Evolutionary conservation across 2,329 filamentous ascomycete species (phyloP), one percentile per base, ranked within the genome.

Genomic region (Incumbomyces lentus): DNA sequence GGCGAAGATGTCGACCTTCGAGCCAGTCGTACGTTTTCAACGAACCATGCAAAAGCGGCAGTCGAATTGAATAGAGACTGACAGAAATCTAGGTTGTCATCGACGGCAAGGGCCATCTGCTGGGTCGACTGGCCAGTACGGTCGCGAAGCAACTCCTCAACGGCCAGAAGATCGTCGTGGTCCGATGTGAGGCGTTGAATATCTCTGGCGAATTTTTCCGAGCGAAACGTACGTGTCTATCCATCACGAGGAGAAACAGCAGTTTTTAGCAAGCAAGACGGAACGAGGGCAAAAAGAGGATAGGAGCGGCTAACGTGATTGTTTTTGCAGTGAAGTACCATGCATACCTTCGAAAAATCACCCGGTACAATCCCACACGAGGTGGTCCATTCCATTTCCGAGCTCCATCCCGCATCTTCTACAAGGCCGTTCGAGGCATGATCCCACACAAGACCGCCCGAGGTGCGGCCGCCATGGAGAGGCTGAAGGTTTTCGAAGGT

Each of bases 201-300:
- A 98, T 98, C 81, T 98, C 92, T 62, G 92, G 92, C 77, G 92
- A 96, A 80, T 98, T 98, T 86, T 98, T 98, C 86, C 88, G 92
- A 73, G 83, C 90, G 63, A 98, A 98, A 85, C 85, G 92, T 98
- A 95, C 74, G 59, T 58, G 54, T 53, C 52, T 58, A 43, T 40
- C 52, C 49, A 51, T 46, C 29, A 5, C 22, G 22, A 26, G 22
- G 22, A 8, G 22, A 26, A 36, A 31, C 7, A 31, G 42, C 17
- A 10, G 30, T 22, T 13, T 47, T 26, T 6, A 47, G 29, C 32
- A 16, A 3, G 32, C 33, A 16, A 32, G 22, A 17, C 16, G 26
- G 17, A 14, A 14, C 17, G 33, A 47, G 26, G 38, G 14, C 7
- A 30, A 48, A 32, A 29, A 46, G 12, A 22, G 16, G 17, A 16